Base-by-base conservation (phyloP, 345 rosid genomes). In the Murraya paniculata region DNA sequence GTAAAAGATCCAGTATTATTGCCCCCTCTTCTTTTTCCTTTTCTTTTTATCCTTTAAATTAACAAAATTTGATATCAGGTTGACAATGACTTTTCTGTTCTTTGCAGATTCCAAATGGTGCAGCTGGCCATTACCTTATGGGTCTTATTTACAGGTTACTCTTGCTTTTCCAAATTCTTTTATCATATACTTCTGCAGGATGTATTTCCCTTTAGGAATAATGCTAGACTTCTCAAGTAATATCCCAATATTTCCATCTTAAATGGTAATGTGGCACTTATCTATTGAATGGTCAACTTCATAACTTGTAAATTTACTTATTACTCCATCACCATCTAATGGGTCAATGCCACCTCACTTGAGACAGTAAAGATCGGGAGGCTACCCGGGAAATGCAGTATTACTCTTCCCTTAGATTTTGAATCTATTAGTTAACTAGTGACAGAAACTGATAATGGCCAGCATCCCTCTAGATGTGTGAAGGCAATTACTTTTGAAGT, bases 41-140 rank as follows among this genome's bases (percentile, higher is more conserved):
- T 75, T 16, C 78, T 24, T 45, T 80, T 16, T 30, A 25, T 80
- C 22, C 16, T 80, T 16, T 30, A 25, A 5, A 24, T 45, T 0
- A 35, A 4, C 13, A 24, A 24, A 68, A 19, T 64, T 65, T 65
- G 48, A 22, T 64, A 24, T 33, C 58, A 21, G 58, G 61, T 64
- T n/a, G 28, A 24, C 19, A 48, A 77, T 53, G 72, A 56, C 72
- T 72, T 75, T 24, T 73, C 25, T 66, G 74, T 55, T 84, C 72
- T 59, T 19, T 80, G 80, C 80, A 96, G 99, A 88, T 96, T 78
- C 99, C 99, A 31, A 92, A 96, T 83, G 95, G 98, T 74, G 99
- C 98, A 68, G 90, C 98, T 48, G 98, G 99, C 78, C 98, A 92
- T 85, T 96, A 91, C 84, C 98, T 96, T 80, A 97, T 96, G 80